Evolutionary conservation across 768 basidiomycete genomes (phyloP), one percentile per base, ranked within the genome.

Genomic region (Crassisporium funariophilum): DNA sequence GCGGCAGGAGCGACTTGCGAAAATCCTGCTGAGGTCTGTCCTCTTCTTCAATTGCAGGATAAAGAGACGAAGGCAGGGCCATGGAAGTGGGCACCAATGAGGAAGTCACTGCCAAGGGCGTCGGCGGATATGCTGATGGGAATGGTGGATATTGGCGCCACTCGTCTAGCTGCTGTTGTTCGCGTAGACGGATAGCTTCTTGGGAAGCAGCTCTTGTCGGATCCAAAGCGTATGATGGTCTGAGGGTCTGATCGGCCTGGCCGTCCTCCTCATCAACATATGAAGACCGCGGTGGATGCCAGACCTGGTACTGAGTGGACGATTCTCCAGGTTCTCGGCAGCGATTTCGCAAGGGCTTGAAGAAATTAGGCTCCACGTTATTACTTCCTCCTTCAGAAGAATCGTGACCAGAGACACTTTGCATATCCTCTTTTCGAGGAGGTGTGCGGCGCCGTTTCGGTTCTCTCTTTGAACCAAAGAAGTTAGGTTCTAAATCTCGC

Each of bases 81-180:
- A 41, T 15, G 46, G 59, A 48, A 62, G 68, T 37, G 71, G 67
- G 36, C 2, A 51, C 43, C 8, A 64, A 47, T 15, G 59, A 62
- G 19, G 70, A 56, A 3, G 72, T 63, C 13, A 65, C 63, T 16
- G 68, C 68, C n/a, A 81, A 54, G 9, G 86, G 86, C 11, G 84
- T 88, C 0, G 84, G 73, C 7, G 86, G 87, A 57, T 90, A 90
- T 24, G 88, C 88, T 4, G 88, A 81, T 22, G 88, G 88, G 42
- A 88, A 84, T 13, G 83, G 72, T 10, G 86, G 86, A 54, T 88
- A 90, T 59, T 78, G 70, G 46, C 84, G 68, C 86, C 86, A 89
- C 53, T 89, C 86, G 31, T 85, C 79, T n/a, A 62, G 58, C 52
- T 58, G 70, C 49, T 71, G 61, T 44, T 63, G 58, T 41, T 56